phyloP scores from a whole-genome alignment of 345 rosid species.

The Euclidium syriacum region DNA sequence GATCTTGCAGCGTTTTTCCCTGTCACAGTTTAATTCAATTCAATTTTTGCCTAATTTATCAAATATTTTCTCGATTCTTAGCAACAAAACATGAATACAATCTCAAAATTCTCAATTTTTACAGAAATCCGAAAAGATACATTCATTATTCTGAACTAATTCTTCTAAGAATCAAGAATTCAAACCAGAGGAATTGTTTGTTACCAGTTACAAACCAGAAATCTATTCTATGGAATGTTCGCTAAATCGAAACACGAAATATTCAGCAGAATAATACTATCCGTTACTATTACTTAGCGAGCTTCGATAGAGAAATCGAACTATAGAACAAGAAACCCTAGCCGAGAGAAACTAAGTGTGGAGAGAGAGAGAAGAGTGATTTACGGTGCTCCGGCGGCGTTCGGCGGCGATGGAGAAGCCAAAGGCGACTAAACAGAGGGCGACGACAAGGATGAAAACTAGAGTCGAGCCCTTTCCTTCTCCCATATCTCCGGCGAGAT shows the following conservation, averaged over 20 bases:
- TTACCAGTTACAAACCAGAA: too few species aligned
- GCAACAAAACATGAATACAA: not conserved
- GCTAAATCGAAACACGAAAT: not conserved
- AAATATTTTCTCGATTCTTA: not conserved
- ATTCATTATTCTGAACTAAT: not conserved
- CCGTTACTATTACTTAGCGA: not conserved
- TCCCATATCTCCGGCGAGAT: conserved; percentile 36
- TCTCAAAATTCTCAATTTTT: not conserved
- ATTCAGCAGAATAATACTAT: not conserved
- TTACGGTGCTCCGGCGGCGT: conserved; percentile 80
- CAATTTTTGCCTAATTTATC: not conserved
- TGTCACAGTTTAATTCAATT: too few species aligned
- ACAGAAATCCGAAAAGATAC: not conserved
- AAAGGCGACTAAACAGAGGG: conserved; percentile 82
- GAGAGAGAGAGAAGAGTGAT: not conserved
- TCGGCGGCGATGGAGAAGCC: conserved; percentile 97
- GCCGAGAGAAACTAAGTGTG: not conserved
- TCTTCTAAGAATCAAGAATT: not conserved
- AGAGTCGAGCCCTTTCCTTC: conserved; percentile 67
- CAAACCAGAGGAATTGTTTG: not conserved
- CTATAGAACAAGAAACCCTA: not conserved
- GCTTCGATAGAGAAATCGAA: not conserved
- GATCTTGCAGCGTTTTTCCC: conserved; percentile 52
- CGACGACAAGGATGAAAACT: conserved; percentile 64
- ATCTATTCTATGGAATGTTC: too few species aligned